Evolutionary conservation across 805 yeast genomes (phyloP), one percentile per base, ranked within the genome.

Genomic region (Candida wancherniae): DNA sequence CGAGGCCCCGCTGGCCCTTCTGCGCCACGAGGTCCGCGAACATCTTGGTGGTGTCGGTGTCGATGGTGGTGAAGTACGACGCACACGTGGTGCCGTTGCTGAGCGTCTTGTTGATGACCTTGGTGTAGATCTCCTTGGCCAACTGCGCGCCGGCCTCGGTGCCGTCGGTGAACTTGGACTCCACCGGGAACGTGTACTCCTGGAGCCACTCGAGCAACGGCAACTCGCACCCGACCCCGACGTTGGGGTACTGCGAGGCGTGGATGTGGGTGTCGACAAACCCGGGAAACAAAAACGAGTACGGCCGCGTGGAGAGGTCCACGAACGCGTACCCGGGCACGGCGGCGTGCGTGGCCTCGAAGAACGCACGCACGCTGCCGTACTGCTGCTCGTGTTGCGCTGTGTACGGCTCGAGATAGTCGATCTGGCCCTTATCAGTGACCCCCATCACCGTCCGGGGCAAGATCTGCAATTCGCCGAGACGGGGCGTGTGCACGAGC

Each of bases 161-260:
- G 10, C 19, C 16, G 19, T 39, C 43, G 15, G 54, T 45, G 42
- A 85, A 71, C 4, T 83, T 69, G 6, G 83, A 64, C 57, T 92
- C 98, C 34, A 88, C 57, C 1, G 96, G 94, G 65, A 88, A 92
- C 0, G 98, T 92, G 54, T 86, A 87, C 14, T 71, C 75, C 15
- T 76, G 71, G 27, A 92, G 68, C 98, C 98, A 92, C 42, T 90
- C 94, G 34, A 92, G 62, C 24, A 92, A 64, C 2, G 95, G 90
- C 3, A 85, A 67, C 37, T 80, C 80, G 15, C 94, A 88, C 40
- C 94, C 90, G 15, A 92, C 76, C 4, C 71, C 70, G 16, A 56
- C 47, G 44, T 65, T 65, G 7, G 70, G 69, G 39, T 54, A 65
- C 45, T 65, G 71, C 17, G 67, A 60, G 1, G 71, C 68, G 38